Evolutionary conservation across 805 yeast genomes (phyloP), one percentile per base, ranked within the genome.

Genomic region (Candida tammaniensis): DNA sequence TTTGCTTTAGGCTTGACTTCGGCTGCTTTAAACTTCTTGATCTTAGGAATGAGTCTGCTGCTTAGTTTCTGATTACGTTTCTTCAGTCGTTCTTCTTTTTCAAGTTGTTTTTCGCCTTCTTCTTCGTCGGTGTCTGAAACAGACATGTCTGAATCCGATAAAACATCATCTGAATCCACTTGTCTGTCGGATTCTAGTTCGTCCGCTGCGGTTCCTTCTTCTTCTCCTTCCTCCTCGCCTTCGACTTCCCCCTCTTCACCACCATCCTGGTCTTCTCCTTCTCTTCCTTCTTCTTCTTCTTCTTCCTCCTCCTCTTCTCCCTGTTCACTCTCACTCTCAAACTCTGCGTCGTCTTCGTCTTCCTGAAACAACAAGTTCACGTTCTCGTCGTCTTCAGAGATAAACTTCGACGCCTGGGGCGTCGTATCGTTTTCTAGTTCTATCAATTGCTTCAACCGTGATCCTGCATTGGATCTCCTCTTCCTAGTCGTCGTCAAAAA

Each of bases 381-480:
- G 33, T 82, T 79, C 46, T 82, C 88, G 42, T 86, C 94, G 27
- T 84, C 95, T 27, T 86, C 87, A 5, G 60, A 54, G 14, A 58
- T 47, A 17, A 56, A 49, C 44, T 57, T 55, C 7, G 47, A 21
- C 30, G 47, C 46, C 15, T 27, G 33, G 4, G 39, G 30, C 16
- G 13, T 26, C 8, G 38, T 33, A 5, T 55, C 63, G 2, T 57
- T 45, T 47, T 81, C 95, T 18, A 85, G 71, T 39, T 79, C 83
- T 13, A 93, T 63, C 40, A 93, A 70, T 37, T 78, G 78, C 49
- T 77, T 76, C 54, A 93, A 66, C 35, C 93, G 70, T 33, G 86
- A 82, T 11, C 98, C 98, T 1, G 98, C 98, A 61, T 91, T 93
- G 27, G 87, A 59, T 35, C 98, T 76, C 44, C 86, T 70, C 40